Percentiles rank a stretch among this genome's conserved stretches.
Evolutionary conservation across 345 rosid genomes (phyloP).

Genomic region (Bruguiera gymnorhiza): DNA sequence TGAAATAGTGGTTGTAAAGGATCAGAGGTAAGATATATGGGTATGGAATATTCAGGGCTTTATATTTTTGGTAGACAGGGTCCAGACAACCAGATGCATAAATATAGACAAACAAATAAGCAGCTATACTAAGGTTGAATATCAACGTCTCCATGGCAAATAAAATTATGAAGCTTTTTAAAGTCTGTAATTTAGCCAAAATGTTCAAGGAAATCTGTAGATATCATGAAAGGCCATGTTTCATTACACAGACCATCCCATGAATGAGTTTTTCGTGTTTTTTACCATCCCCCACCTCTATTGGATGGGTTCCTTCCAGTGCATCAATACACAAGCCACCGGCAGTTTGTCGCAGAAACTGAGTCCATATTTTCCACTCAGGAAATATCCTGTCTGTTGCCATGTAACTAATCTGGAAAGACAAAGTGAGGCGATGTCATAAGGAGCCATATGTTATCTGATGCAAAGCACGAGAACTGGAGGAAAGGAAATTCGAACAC

Average conservation of each 20-base stretch:
- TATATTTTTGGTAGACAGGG: not conserved
- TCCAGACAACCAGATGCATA: not conserved
- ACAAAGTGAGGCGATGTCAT: not conserved
- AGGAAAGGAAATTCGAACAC: not conserved
- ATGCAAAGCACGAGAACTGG: not conserved
- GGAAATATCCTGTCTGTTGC: slow-evolving; percentile 37
- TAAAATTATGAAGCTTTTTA: not conserved
- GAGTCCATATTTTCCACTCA: slow-evolving; percentile 47
- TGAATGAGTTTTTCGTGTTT: too few relatives aligned
- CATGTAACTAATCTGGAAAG: slow-evolving; percentile 39
- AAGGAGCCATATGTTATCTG: not conserved
- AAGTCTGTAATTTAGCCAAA: too few relatives aligned
- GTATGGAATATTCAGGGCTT: not conserved
- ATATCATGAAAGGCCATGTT: too few relatives aligned
- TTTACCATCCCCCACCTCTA: slow-evolving; percentile 27
- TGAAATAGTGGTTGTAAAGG: slow-evolving; percentile 4
- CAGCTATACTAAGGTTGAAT: not conserved
- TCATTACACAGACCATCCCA: too few relatives aligned
- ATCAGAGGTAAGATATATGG: too few relatives aligned
- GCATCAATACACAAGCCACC: slow-evolving; percentile 32
- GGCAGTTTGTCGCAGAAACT: slow-evolving; percentile 28
- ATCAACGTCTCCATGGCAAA: not conserved
- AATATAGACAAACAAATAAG: not conserved
- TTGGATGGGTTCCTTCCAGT: slow-evolving; percentile 38
- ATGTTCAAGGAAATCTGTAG: too few relatives aligned